Evolutionary conservation across 2,329 filamentous ascomycete genomes (phyloP), one percentile per base, ranked within the genome.

Genomic region (Claviceps citrina): DNA sequence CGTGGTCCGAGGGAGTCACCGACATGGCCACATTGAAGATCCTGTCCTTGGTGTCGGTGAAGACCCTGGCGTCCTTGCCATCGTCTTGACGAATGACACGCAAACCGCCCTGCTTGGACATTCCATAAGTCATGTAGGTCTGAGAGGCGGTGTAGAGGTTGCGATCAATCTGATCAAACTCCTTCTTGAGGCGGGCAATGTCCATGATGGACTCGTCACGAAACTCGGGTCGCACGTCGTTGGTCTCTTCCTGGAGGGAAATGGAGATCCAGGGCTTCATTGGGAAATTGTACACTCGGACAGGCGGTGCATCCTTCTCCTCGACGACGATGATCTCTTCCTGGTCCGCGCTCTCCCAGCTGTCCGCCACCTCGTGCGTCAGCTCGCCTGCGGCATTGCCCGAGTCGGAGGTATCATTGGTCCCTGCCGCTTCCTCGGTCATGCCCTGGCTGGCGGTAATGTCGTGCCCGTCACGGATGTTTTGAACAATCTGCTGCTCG

Each of bases 211-310:
- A 73, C 48, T 89, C 81, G 42, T 84, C 76, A 28, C 81, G 78
- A 58, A 96, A 79, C 38, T 69, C 62, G 3, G 79, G 70, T 13
- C 73, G 71, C 20, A 68, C 58, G 43, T 76, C 67, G 12, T 71
- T 61, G 44, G 69, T 61, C 44, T 68, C 60, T 47, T 73, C 65
- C 56, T 76, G 67, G 51, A 96, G 73, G 10, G 75, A 78, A 54
- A 98, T 91, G 16, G 87, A 82, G 48, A 93, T 87, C 70, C 93
- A 98, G 4, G 91, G 91, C 59, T 82, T 84, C 80, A 98, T 85
- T 13, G 91, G 91, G 59, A 98, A 94, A 59, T 93, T 93, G 66
- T 84, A 91, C 35, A 96, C 87, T 55, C 75, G 79, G 48, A 94
- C 76, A 20, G 77, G 70, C 34, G 69, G 64, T 4, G 73, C 61